Base-by-base conservation (phyloP, 768 basidiomycete genomes). In the Nidula microcarpa region DNA sequence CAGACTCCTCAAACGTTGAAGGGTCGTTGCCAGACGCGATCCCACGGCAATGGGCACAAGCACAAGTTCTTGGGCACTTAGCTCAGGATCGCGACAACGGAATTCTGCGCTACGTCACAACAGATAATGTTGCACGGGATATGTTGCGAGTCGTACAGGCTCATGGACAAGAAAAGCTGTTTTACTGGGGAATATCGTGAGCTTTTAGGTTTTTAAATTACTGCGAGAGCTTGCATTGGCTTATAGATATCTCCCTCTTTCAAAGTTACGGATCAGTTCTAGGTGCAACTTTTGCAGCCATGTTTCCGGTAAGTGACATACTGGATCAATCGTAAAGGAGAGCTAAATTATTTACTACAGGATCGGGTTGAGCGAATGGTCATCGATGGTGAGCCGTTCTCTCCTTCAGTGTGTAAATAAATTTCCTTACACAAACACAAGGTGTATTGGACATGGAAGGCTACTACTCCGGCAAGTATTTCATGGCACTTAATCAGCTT, bases 371-470 rank as follows among this genome's bases (percentile, higher is more conserved):
- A 68, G 49, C 68, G 73, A 7, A 8, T 75, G 14, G 60, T 73
- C 6, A 64, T 75, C n/a, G 75, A 77, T 44, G 73, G 23, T 30
- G 23, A 30, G 23, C 23, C 23, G 23, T 30, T 30, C 23, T 30
- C 23, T 30, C 23, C 4, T 30, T 30, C 23, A 30, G 23, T 30
- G 3, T 30, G 23, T 30, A 30, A 30, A 30, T 30, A 30, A 30
- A 30, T 30, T 4, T 30, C 23, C 23, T 30, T 30, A 30, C 23
- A 30, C 23, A 30, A 4, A 30, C 23, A 4, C 4, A 30, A 30
- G 23, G 74, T 17, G 73, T 75, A 16, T 64, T 67, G 14, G 74
- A 76, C 43, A 57, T 68, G 0, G 70, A 75, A 30, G 60, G 73
- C 47, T 76, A 74, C 52, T 77, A 30, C 23, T 30, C 23, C 23